A percentile compares a stretch with the other conserved stretches of the same genome.
Evolutionary conservation across 148 eudicot species (phyloP).

Genomic region (Persicaria tinctoria): DNA sequence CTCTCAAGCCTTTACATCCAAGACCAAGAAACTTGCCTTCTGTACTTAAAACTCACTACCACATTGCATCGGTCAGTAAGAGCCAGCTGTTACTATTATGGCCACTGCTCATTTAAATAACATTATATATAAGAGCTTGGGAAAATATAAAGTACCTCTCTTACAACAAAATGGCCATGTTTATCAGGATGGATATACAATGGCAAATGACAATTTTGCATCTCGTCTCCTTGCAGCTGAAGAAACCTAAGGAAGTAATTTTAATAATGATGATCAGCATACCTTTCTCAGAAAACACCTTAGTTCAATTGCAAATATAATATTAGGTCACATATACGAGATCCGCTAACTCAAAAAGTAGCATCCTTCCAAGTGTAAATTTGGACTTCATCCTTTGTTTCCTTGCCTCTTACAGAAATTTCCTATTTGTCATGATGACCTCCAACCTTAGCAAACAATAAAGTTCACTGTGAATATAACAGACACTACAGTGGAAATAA

Average conservation of each 20-base stretch:
- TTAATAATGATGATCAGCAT: neutral
- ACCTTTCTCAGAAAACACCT: neutral
- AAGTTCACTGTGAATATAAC: neutral
- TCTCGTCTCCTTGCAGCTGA: constrained; percentile 45
- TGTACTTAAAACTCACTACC: neutral
- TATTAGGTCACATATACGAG: constrained; percentile 50
- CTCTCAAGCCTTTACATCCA: neutral
- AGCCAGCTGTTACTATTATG: neutral
- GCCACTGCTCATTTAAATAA: neutral
- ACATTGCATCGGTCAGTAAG: neutral
- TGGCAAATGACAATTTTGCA: constrained; percentile 44
- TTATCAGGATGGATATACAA: constrained; percentile 48
- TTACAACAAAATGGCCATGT: constrained; percentile 35
- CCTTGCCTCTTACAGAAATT: constrained; percentile 84
- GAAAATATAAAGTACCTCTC: constrained; percentile 19
- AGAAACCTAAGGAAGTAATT: constrained; percentile 21
- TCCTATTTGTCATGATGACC: constrained; percentile 75
- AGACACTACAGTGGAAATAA: neutral
- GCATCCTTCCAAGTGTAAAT: constrained; percentile 99
- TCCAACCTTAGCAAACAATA: constrained; percentile 46
- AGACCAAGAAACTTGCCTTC: neutral
- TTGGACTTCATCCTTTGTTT: constrained; percentile 97
- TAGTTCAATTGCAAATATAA: neutral
- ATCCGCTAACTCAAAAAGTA: constrained; percentile 84
- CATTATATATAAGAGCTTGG: neutral